phyloP scores from a whole-genome alignment of 164 flowering plant species.

The Macadamia integrifolia region DNA sequence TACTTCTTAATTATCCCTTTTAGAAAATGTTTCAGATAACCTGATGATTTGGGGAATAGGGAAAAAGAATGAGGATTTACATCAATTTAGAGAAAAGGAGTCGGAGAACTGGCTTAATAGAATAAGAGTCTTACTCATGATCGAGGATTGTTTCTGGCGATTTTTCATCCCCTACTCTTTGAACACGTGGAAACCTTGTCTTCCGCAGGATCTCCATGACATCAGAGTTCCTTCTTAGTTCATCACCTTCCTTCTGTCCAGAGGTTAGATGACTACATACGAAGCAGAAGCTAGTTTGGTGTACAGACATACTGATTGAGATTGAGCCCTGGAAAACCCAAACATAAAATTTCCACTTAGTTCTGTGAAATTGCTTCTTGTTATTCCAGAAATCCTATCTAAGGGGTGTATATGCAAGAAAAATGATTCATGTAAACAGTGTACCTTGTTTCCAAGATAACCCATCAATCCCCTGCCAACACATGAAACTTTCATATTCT shows the following conservation, averaged over 20 bases:
- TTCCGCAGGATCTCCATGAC: slow-evolving; percentile 41
- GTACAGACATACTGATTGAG: slow-evolving; percentile 34
- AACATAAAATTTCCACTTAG: background rate
- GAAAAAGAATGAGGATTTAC: background rate
- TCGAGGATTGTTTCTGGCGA: slow-evolving; percentile 40
- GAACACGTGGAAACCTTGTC: slow-evolving; percentile 39
- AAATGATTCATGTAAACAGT: background rate
- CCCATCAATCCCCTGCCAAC: slow-evolving; percentile 58
- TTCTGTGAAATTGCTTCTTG: background rate
- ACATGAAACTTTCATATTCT: slow-evolving; percentile 45
- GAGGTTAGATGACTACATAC: slow-evolving; percentile 38
- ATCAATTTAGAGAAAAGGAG: background rate
- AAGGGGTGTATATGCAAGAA: background rate
- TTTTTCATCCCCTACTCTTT: slow-evolving; percentile 22
- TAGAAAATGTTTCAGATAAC: background rate
- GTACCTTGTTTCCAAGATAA: slow-evolving; percentile 54
- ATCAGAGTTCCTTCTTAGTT: slow-evolving; percentile 40
- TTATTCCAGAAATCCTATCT: background rate
- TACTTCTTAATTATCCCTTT: background rate
- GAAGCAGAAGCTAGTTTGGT: slow-evolving; percentile 39
- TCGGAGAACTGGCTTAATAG: background rate
- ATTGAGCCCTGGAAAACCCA: slow-evolving; percentile 28
- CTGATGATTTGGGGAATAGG: background rate
- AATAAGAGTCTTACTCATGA: slow-evolving; percentile 30
- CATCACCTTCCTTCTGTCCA: slow-evolving; percentile 45